These are phyloP conservation scores for Phyllosticta capitalensis DNA, from an alignment of 2,329 filamentous ascomycete species.

Conservation along the genomic window DNA sequence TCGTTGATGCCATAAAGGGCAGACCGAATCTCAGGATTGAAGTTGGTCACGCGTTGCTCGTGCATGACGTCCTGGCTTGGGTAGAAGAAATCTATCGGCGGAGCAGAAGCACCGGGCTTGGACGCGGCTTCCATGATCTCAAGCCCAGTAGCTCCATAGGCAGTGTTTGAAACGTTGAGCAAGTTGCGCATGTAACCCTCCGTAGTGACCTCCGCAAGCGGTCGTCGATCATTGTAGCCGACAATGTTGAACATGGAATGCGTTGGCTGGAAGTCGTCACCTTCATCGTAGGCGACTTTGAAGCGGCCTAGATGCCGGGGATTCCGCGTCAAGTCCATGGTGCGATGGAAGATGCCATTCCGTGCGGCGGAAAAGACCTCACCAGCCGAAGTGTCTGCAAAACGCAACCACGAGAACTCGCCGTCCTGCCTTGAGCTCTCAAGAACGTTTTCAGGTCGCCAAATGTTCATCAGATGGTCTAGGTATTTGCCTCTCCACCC, in stretches of 20 bases:
- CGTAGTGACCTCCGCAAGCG: slow-evolving; percentile 58
- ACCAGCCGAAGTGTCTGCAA: slow-evolving; percentile 64
- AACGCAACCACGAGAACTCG: slow-evolving; percentile 83
- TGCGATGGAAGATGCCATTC: slow-evolving; percentile 63
- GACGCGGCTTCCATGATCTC: slow-evolving; percentile 72
- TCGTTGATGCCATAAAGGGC: slow-evolving; percentile 58
- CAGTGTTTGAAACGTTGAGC: slow-evolving; percentile 64
- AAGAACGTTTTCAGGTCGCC: slow-evolving; percentile 68
- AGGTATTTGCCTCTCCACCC: slow-evolving; percentile 75
- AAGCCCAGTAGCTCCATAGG: slow-evolving; percentile 62
- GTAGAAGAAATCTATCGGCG: slow-evolving; percentile 73
- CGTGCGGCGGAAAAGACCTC: slow-evolving; percentile 65
- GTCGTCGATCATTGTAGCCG: slow-evolving; percentile 55
- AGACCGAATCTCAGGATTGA: slow-evolving; percentile 68
- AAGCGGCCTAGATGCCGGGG: slow-evolving; percentile 55
- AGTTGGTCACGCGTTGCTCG: slow-evolving; percentile 66
- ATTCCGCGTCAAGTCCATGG: slow-evolving; percentile 46
- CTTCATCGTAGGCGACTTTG: slow-evolving; percentile 56
- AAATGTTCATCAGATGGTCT: slow-evolving; percentile 79
- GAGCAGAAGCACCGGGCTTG: slow-evolving; percentile 68
- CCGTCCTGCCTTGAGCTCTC: slow-evolving; percentile 51
- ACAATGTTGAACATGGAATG: slow-evolving; percentile 78
- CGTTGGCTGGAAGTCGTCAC: slow-evolving; percentile 57
- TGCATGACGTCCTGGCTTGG: slow-evolving; percentile 52
- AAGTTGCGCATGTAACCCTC: slow-evolving; percentile 66